Base-by-base conservation (phyloP, 495 filamentous ascomycete genomes). In the Penicillium chermesinum region DNA sequence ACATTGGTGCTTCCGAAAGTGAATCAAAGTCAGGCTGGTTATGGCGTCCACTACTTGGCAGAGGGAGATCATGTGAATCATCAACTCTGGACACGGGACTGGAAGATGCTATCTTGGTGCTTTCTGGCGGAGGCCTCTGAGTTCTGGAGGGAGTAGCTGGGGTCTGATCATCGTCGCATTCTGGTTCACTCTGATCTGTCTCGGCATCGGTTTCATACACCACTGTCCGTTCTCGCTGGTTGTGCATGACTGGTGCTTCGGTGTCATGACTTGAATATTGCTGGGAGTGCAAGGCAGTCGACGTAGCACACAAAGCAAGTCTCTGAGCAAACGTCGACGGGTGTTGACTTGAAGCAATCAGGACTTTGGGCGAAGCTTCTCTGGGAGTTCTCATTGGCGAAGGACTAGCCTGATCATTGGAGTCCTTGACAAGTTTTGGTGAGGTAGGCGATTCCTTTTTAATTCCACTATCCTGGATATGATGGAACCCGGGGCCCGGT, bases 151-250 rank as follows among this genome's bases (percentile, higher is more conserved):
- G 55, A 0, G 52, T 55, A 25, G 41, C 35, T 18, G 49, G 38
- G 19, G 21, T 44, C n/a, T 40, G 32, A 17, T 50, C 45, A 10
- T 44, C 22, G 12, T 53, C 50, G 38, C 63, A 52, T 16, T 67
- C 59, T 14, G 44, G 51, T 7, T 69, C 70, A 13, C 54, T 62
- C 35, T 67, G 60, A 10, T 72, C 67, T 12, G 62, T 57, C 9
- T 73, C 71, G 1, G 62, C 72, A 50, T 75, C 72, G 1, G 72
- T 75, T 41, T 73, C 72, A 49, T 73, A 73, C 7, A 75, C 50
- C 10, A 75, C 65, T 1, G 60, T 70, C 35, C 62, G 62, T 21
- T 66, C 54, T 8, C 50, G 54, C 33, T 58, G 57, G 5, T 38
- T 44, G 2, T 20, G 46, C 37, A 42, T 36, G 20, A 30, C 14